Conservation (phyloP, 768 basidiomycete genomes). For the Psilocybe cyanescens region DNA sequence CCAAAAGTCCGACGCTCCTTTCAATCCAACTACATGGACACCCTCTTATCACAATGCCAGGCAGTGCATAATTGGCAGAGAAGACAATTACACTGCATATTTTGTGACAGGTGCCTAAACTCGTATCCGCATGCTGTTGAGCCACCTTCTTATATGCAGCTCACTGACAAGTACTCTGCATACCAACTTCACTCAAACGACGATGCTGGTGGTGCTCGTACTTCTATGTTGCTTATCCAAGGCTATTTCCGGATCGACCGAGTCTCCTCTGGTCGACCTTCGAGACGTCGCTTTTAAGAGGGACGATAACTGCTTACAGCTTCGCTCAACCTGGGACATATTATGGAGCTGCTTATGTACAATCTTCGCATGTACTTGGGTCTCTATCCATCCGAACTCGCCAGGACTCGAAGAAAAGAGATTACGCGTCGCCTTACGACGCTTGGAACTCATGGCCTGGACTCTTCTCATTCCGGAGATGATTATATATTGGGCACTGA, state of each 20-base stretch:
- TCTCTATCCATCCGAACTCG: conserved; percentile 11
- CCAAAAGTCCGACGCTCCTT: too few species aligned
- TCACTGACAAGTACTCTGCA: too few species aligned
- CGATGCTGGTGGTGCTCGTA: too few species aligned
- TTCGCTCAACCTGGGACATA: conserved; percentile 8
- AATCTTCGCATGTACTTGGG: conserved; percentile 12
- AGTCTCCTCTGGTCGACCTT: not conserved
- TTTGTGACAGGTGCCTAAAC: too few species aligned
- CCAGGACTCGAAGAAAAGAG: not conserved
- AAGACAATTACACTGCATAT: too few species aligned
- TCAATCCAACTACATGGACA: not conserved
- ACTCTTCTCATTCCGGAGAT: conserved; percentile 9
- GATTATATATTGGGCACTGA: conserved; percentile 19
- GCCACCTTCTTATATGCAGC: too few species aligned
- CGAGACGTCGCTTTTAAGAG: not conserved
- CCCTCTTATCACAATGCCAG: not conserved
- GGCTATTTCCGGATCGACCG: not conserved
- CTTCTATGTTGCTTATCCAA: too few species aligned
- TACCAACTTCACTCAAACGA: too few species aligned
- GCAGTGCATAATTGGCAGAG: too few species aligned
- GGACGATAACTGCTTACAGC: not conserved
- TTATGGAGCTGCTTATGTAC: conserved; percentile 11
- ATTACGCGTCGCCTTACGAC: not conserved
- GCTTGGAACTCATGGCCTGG: conserved; percentile 10
- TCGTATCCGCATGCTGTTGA: too few species aligned